These are phyloP conservation scores for Choanephora cucurbitarum DNA, from an alignment of 371 early-diverging fungal genomes.

Conservation along the genomic window DNA sequence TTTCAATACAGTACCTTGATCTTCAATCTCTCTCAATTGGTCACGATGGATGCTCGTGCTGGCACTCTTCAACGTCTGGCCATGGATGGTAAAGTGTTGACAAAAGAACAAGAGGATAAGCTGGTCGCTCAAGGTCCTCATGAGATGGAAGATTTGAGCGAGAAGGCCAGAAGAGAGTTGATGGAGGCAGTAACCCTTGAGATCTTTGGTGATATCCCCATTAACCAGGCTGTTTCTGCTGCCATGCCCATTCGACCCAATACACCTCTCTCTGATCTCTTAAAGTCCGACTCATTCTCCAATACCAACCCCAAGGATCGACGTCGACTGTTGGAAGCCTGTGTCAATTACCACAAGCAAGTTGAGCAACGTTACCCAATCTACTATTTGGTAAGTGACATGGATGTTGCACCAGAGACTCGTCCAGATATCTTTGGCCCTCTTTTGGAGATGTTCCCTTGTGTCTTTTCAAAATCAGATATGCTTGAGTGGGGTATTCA, in stretches of 20 bases:
- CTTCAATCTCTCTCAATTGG: conserved; percentile 32
- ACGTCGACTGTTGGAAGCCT: conserved; percentile 35
- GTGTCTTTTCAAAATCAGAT: conserved; percentile 39
- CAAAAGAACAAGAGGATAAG: conserved; percentile 2
- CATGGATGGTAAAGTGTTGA: conserved; percentile 11
- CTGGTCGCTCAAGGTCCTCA: neutral
- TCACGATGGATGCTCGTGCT: conserved; percentile 34
- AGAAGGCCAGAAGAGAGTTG: conserved; percentile 22
- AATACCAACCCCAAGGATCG: conserved; percentile 12
- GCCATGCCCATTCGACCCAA: conserved; percentile 36
- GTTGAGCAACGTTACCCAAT: conserved; percentile 41
- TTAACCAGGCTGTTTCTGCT: conserved; percentile 48
- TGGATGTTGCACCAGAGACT: conserved; percentile 28
- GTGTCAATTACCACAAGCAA: conserved; percentile 38
- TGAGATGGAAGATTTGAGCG: conserved; percentile 20
- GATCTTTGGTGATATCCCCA: conserved; percentile 51
- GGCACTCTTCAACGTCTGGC: conserved; percentile 20
- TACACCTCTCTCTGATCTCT: conserved; percentile 22
- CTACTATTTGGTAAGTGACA: conserved; percentile 44
- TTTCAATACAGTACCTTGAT: conserved; percentile 37
- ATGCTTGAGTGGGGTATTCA: conserved; percentile 34
- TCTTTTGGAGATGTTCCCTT: conserved; percentile 38
- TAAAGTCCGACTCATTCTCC: conserved; percentile 3
- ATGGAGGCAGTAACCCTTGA: conserved; percentile 45
- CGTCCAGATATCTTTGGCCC: conserved; percentile 42